Percentiles rank a stretch among this genome's conserved stretches.
Evolutionary conservation across 495 filamentous ascomycete genomes (phyloP).

Genomic region (Aspergillus heteromorphus): DNA sequence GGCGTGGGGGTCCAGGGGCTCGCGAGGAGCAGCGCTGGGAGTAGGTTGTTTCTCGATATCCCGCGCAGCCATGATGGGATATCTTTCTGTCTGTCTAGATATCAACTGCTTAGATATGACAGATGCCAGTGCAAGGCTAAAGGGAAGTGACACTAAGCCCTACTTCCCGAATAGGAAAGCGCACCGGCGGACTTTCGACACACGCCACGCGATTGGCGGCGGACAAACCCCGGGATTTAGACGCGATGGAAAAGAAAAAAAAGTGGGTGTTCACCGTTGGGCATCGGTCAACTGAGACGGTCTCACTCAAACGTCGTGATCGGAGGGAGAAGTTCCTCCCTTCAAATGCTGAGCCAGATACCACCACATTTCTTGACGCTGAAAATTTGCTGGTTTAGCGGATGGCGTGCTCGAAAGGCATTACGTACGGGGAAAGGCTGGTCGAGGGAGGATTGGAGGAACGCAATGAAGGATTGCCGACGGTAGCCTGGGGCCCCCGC

Average conservation of each 20-base stretch:
- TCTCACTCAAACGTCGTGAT: not conserved
- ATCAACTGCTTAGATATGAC: no score
- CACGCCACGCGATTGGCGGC: not conserved
- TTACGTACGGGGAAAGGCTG: conserved; percentile 6
- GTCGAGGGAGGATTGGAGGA: not conserved
- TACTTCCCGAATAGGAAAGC: not conserved
- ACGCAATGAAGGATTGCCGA: not conserved
- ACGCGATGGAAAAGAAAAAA: not conserved
- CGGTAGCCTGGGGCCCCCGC: not conserved
- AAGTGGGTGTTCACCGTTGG: not conserved
- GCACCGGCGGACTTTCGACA: not conserved
- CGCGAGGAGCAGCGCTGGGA: not conserved
- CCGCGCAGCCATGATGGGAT: conserved; percentile 1
- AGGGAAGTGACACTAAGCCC: not conserved
- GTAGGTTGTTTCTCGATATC: conserved; percentile 26
- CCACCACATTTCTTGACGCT: not conserved
- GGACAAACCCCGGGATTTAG: not conserved
- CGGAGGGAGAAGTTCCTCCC: not conserved
- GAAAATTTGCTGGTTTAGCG: not conserved
- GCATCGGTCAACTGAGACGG: not conserved
- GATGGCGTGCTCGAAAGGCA: conserved; percentile 9
- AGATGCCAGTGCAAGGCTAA: no score
- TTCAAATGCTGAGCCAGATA: not conserved
- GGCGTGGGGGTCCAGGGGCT: conserved; percentile 4
- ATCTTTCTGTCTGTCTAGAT: no score